phyloP scores from a whole-genome alignment of 495 filamentous ascomycete genomes.

The Penicillium crystallinum region DNA sequence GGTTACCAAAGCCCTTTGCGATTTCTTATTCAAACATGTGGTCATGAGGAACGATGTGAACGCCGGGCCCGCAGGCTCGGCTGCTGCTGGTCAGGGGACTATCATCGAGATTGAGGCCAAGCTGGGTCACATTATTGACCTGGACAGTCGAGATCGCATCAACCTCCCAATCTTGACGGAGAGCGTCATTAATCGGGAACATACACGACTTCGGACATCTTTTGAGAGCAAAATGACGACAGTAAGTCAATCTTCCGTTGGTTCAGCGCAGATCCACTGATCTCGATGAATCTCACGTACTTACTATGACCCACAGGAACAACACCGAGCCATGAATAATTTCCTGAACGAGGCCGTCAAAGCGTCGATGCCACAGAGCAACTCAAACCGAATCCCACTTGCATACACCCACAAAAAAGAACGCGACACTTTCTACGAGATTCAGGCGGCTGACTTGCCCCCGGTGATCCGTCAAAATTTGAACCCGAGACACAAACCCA shows the following conservation, averaged over 20 bases:
- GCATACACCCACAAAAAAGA: slow-evolving; percentile 77
- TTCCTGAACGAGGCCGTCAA: slow-evolving; percentile 72
- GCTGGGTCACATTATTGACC: slow-evolving; percentile 72
- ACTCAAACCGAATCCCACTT: slow-evolving; percentile 58
- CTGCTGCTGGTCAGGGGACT: slow-evolving; percentile 53
- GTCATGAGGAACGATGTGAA: slow-evolving; percentile 53
- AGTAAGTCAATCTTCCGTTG: slow-evolving; percentile 49
- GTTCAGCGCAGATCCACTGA: background rate
- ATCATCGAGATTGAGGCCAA: slow-evolving; percentile 91
- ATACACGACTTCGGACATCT: slow-evolving; percentile 41
- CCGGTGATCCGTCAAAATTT: slow-evolving; percentile 50
- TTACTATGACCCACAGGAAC: slow-evolving; percentile 44
- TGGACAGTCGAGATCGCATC: slow-evolving; percentile 60
- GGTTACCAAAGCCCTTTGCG: slow-evolving; percentile 59
- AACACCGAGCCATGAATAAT: slow-evolving; percentile 73
- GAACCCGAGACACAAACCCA: slow-evolving; percentile 54
- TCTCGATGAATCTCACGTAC: background rate
- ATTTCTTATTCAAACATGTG: slow-evolving; percentile 70
- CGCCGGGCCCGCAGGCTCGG: slow-evolving; percentile 39
- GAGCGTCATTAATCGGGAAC: slow-evolving; percentile 53
- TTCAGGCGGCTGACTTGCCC: slow-evolving; percentile 56
- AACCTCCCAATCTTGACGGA: slow-evolving; percentile 60
- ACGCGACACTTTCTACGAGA: slow-evolving; percentile 74
- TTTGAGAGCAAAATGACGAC: slow-evolving; percentile 86
- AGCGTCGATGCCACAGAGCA: slow-evolving; percentile 31